A percentile compares a stretch with the other conserved stretches of the same genome.
These are phyloP conservation scores for Alloteropsis semialata DNA, from an alignment of 176 grass and related monocot species.

Conservation along the genomic window DNA sequence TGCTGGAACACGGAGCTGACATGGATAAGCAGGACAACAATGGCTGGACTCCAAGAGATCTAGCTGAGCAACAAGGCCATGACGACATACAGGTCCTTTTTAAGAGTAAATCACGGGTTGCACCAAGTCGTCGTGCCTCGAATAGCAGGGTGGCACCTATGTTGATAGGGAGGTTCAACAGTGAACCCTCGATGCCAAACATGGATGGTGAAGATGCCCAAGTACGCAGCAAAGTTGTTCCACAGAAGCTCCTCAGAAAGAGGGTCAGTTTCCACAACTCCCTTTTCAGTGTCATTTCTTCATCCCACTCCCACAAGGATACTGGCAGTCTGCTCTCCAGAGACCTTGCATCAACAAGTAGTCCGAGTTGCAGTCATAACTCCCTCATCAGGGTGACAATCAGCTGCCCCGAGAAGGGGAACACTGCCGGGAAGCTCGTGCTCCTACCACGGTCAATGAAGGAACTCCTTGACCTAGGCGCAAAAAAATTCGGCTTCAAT, in stretches of 20 bases:
- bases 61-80: slow-evolving; percentile 91
- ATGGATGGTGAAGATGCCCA: slow-evolving; percentile 20
- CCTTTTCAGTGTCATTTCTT: slow-evolving; percentile 69
- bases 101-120: slow-evolving; percentile 16
- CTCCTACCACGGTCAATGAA: slow-evolving; percentile 61
- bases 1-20: slow-evolving; percentile 62
- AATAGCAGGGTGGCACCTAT: background rate
- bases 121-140: background rate
- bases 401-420: slow-evolving; percentile 57
- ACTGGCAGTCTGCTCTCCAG: slow-evolving; percentile 9
- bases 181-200: slow-evolving; percentile 54
- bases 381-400: slow-evolving; percentile 57
- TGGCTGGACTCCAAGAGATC: slow-evolving; percentile 57
- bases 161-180: slow-evolving; percentile 53
- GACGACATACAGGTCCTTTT: slow-evolving; percentile 69
- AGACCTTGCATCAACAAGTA: background rate
- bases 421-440: slow-evolving; percentile 54
- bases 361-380: background rate
- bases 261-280: slow-evolving; percentile 84
- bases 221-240: slow-evolving; percentile 11
- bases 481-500: slow-evolving; percentile 50
- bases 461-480: slow-evolving; percentile 67
- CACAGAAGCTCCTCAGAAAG: slow-evolving; percentile 25
- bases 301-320: slow-evolving; percentile 28
- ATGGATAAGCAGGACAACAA: slow-evolving; percentile 49